A percentile compares a stretch with the other conserved stretches of the same genome.
These are phyloP conservation scores for Martiniozyma abietophila DNA, from an alignment of 805 yeast genomes.

Conservation along the genomic window DNA sequence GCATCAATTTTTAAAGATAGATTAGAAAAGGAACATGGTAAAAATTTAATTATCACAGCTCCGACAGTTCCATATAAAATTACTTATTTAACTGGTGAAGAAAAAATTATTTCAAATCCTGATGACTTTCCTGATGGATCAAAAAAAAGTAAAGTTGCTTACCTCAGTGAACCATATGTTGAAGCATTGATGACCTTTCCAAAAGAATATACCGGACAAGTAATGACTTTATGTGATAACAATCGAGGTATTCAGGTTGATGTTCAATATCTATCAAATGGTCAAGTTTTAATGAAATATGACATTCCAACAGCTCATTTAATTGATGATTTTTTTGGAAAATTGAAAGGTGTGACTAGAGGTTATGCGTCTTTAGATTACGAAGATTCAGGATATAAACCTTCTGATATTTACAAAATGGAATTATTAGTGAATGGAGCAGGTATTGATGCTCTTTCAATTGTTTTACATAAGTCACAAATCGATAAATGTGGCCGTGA, in stretches of 20 bases:
- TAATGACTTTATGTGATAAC: conserved; percentile 76
- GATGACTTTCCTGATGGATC: conserved; percentile 77
- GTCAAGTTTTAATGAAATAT: conserved; percentile 75
- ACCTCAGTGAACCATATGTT: conserved; percentile 76
- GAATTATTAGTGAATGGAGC: conserved; percentile 84
- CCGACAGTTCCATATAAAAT: conserved; percentile 93
- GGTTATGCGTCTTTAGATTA: conserved; percentile 95
- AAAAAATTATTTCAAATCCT: conserved; percentile 71
- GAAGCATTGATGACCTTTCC: conserved; percentile 88
- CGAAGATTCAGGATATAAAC: conserved; percentile 82
- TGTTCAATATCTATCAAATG: conserved; percentile 63
- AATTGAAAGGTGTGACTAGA: conserved; percentile 75
- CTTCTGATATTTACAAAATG: conserved; percentile 74
- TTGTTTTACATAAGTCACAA: conserved; percentile 78
- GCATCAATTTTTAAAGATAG: conserved; percentile 93
- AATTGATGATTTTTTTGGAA: conserved; percentile 94
- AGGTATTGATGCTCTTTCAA: conserved; percentile 86
- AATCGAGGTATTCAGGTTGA: conserved; percentile 81
- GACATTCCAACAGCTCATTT: conserved; percentile 79
- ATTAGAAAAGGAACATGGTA: conserved; percentile 88
- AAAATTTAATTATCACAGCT: conserved; percentile 82
- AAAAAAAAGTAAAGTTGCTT: conserved; percentile 31
- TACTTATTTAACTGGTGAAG: conserved; percentile 55
- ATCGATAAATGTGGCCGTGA: conserved; percentile 65
- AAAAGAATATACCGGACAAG: conserved; percentile 77